Conservation (phyloP, 768 basidiomycete genomes). For the Hericium alpestre region DNA sequence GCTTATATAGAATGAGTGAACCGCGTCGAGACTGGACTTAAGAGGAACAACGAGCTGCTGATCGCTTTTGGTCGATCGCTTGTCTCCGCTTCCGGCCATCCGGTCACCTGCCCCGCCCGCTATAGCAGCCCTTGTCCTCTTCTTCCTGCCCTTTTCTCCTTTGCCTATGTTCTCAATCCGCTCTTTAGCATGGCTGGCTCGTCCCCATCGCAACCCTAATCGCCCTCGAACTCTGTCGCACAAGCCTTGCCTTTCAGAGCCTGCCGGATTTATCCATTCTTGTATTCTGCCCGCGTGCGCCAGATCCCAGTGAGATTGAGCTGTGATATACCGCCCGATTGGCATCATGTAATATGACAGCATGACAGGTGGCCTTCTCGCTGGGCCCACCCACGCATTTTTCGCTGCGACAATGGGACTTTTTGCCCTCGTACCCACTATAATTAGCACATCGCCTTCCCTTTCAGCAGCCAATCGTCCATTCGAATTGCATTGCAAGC, state of each 20-base stretch:
- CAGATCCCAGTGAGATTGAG: neutral
- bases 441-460: too few species aligned
- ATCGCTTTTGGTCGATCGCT: slow-evolving; percentile 12
- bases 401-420: too few species aligned
- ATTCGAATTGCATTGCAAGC: too few species aligned
- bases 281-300: neutral
- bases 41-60: slow-evolving; percentile 9
- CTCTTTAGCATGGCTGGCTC: neutral
- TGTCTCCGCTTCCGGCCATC: slow-evolving; percentile 10
- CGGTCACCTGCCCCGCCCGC: slow-evolving; percentile 1
- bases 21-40: slow-evolving; percentile 4
- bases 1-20: slow-evolving; percentile 12
- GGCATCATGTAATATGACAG: too few species aligned
- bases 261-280: neutral
- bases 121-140: slow-evolving; percentile 1
- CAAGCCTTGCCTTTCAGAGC: neutral
- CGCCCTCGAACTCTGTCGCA: neutral
- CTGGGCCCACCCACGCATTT: too few species aligned
- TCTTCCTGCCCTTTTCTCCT: neutral
- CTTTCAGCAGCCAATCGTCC: too few species aligned
- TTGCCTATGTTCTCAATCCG: neutral
- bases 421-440: too few species aligned
- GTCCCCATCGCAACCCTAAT: neutral
- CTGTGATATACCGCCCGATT: too few species aligned
- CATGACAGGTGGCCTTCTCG: too few species aligned